phyloP scores from a whole-genome alignment of 2,329 filamentous ascomycete species.

The Bisporella sp. region DNA sequence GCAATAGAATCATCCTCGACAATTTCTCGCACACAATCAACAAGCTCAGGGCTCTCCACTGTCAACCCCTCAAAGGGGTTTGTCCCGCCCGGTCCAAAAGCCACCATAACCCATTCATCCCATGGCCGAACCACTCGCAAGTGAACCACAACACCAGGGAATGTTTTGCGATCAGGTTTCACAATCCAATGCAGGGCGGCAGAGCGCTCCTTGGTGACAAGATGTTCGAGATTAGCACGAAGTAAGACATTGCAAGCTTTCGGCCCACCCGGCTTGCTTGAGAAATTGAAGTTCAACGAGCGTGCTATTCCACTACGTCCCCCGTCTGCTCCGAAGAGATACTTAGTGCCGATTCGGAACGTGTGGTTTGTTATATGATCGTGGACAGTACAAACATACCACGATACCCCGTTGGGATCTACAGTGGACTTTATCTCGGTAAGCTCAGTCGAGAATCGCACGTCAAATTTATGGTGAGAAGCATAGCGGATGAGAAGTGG shows the following conservation, averaged over 20 bases:
- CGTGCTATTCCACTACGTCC: slow-evolving; percentile 38
- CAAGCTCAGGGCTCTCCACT: not conserved
- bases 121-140: slow-evolving; percentile 55
- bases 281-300: slow-evolving; percentile 40
- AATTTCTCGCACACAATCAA: not conserved
- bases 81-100: not conserved
- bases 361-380: slow-evolving; percentile 30
- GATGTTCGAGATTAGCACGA: slow-evolving; percentile 42
- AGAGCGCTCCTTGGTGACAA: slow-evolving; percentile 35
- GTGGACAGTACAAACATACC: slow-evolving; percentile 25
- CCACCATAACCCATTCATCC: slow-evolving; percentile 35
- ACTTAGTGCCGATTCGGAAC: slow-evolving; percentile 44
- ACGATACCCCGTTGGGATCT: too few relatives aligned
- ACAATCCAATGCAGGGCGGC: slow-evolving; percentile 57
- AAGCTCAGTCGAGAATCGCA: slow-evolving; percentile 37
- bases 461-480: slow-evolving; percentile 32
- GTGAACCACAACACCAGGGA: slow-evolving; percentile 44
- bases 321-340: slow-evolving; percentile 54
- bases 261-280: slow-evolving; percentile 37
- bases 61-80: not conserved
- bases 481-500: slow-evolving; percentile 38
- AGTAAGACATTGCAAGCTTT: slow-evolving; percentile 43
- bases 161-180: slow-evolving; percentile 40
- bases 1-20: not conserved
- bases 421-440: slow-evolving; percentile 8